Percentiles rank a stretch among this genome's conserved stretches.
phyloP scores from a whole-genome alignment of 225 moss, liverwort and hornwort species.

The Pseudisothecium myosuroides region DNA sequence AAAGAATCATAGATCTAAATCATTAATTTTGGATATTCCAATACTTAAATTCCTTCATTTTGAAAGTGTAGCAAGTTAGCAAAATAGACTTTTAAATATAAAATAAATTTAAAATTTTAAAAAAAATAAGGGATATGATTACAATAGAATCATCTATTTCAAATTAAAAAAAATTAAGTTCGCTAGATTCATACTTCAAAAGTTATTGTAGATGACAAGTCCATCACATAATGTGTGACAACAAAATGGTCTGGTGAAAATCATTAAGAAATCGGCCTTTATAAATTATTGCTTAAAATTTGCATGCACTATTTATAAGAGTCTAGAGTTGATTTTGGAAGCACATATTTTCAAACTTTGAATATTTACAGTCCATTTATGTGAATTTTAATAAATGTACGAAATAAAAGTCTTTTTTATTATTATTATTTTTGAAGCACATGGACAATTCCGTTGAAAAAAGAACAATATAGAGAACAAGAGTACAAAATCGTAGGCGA shows the following conservation, averaged over 20 bases:
- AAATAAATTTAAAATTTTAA: too few relatives aligned
- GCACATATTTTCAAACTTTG: background rate
- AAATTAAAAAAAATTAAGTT: background rate
- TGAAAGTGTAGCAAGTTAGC: background rate
- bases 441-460: too few relatives aligned
- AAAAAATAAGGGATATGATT: too few relatives aligned
- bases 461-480: too few relatives aligned
- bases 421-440: too few relatives aligned
- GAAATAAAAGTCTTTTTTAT: too few relatives aligned
- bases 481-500: too few relatives aligned
- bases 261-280: accelerated
- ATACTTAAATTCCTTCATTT: background rate
- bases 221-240: background rate
- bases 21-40: too few relatives aligned
- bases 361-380: background rate
- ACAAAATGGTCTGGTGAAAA: background rate
- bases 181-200: background rate
- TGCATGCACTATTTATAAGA: background rate
- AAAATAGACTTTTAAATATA: too few relatives aligned
- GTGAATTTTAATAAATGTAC: background rate
- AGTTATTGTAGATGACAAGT: background rate
- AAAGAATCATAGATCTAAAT: too few relatives aligned
- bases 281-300: background rate
- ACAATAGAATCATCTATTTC: background rate
- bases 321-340: background rate